Evolutionary conservation across 768 basidiomycete species (phyloP), one percentile per base, ranked within the genome.

Genomic region (Clathrus columnatus): DNA sequence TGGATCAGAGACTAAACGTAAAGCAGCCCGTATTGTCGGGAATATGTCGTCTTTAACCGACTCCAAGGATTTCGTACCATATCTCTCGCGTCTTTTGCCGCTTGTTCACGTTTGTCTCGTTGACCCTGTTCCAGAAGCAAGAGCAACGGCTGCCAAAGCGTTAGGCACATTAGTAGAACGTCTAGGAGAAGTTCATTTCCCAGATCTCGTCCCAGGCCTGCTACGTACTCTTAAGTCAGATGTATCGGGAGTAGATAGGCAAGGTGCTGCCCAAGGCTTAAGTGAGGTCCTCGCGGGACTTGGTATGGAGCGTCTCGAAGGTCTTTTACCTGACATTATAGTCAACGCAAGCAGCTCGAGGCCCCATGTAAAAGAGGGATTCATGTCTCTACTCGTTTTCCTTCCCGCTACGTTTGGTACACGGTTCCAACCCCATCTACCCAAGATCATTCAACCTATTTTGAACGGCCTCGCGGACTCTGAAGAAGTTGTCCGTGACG

Each of bases 271-370:
- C 2, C 96, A 98, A 69, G 96, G 96, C 63, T 78, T 98, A 45
- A 88, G 88, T 57, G 96, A 98, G 69, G 92, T 98, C 7, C 77
- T 98, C 1, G 85, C 93, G 2, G 94, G 92, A 18, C 81, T 98
- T 27, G 96, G 96, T n/a, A 94, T 96, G 87, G 94, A 98, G 59
- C 80, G 93, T 46, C 78, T 99, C 60, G 96, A 99, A 65, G 87
- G 89, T 5, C 76, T 99, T 1, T 77, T 98, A 1, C 96, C 96
- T 0, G 91, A 95, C 61, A 92, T 99, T 64, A 85, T 99, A 59
- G 80, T 79, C 26, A 97, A 91, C 66, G 90, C 93, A 1, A 83
- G 88, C 61, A 94, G 91, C 47, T 87, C 91, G 1, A 76, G 91
- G 8, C 79, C 93, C 23, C 94, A 92, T 24, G 88, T 98, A 42